A percentile compares a stretch with the other conserved stretches of the same genome.
Evolutionary conservation across 768 basidiomycete species (phyloP).

Genomic region (Leccinum subgranulosum): DNA sequence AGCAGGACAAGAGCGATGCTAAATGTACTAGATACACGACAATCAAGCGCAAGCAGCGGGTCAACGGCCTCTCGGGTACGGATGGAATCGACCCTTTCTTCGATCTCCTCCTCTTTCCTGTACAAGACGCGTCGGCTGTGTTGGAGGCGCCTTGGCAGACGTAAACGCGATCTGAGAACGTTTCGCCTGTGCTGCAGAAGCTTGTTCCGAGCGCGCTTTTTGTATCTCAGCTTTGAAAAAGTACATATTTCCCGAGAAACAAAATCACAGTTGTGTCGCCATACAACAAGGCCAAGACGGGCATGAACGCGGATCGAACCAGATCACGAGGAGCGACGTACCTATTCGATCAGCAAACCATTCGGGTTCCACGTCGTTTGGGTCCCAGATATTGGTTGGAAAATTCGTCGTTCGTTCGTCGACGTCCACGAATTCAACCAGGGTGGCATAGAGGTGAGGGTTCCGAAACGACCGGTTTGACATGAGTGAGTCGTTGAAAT

Average conservation of each 20-base stretch:
- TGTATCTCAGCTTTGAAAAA: conserved; percentile 54
- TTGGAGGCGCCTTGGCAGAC: conserved; percentile 22
- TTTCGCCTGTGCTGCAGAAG: conserved; percentile 50
- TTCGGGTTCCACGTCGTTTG: conserved; percentile 55
- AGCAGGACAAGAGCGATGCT: conserved; percentile 2
- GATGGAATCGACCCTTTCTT: conserved; percentile 27
- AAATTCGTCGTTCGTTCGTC: conserved; percentile 88
- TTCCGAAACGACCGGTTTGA: conserved; percentile 91
- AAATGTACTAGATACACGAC: conserved; percentile 14
- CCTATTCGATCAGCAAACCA: conserved; percentile 82
- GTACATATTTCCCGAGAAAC: conserved; percentile 3
- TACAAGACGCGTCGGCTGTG: conserved; percentile 7
- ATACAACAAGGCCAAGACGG: conserved; percentile 10
- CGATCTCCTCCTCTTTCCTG: conserved; percentile 19
- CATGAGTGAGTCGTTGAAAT: conserved; percentile 97
- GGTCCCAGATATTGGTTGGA: conserved; percentile 70
- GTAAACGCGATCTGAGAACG: conserved; percentile 65
- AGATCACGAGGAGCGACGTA: conserved; percentile 37
- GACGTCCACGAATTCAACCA: conserved; percentile 92
- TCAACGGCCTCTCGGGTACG: conserved; percentile 27
- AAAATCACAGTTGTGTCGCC: conserved; percentile 1
- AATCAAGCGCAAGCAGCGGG: background rate
- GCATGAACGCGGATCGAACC: conserved; percentile 27
- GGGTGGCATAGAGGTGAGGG: conserved; percentile 91
- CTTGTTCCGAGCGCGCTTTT: conserved; percentile 62